Percentiles rank a stretch among this genome's conserved stretches.
These are phyloP conservation scores for Tylopilus rubrobrunneus DNA, from an alignment of 768 basidiomycete species.

Conservation along the genomic window DNA sequence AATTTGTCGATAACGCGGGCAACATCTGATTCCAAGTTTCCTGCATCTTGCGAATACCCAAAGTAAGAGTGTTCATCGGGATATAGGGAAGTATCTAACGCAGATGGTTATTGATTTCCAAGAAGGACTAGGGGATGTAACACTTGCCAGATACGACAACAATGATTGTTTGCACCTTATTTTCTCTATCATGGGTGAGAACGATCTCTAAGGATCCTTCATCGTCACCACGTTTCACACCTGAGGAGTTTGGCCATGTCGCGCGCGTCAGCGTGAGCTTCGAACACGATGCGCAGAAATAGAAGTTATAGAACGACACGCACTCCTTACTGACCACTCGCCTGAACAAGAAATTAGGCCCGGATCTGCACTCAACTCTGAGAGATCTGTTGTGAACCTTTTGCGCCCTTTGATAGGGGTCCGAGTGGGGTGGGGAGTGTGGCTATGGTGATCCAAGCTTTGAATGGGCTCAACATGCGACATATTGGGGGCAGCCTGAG, in stretches of 20 bases:
- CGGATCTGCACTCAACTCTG: constrained; percentile 40
- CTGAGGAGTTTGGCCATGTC: constrained; percentile 28
- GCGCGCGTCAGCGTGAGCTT: not conserved
- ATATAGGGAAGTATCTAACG: constrained; percentile 62
- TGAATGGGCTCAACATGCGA: too few species aligned
- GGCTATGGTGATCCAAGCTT: too few species aligned
- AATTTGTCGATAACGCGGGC: constrained; percentile 43
- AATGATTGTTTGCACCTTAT: constrained; percentile 25
- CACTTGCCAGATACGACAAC: constrained; percentile 49
- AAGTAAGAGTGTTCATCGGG: constrained; percentile 56
- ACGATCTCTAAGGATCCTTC: constrained; percentile 59
- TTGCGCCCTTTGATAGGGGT: constrained; percentile 48
- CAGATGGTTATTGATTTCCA: not conserved
- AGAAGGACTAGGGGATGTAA: not conserved
- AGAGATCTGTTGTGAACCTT: constrained; percentile 55
- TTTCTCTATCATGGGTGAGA: constrained; percentile 23
- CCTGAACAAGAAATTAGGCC: constrained; percentile 34
- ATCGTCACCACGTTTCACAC: constrained; percentile 53
- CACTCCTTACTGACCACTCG: constrained; percentile 42
- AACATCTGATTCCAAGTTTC: constrained; percentile 36
- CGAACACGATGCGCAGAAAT: not conserved
- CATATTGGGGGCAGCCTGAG: too few species aligned
- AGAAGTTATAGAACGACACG: constrained; percentile 8
- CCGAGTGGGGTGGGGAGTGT: not conserved
- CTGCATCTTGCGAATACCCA: constrained; percentile 48